These are phyloP conservation scores for Pterocarpus santalinus DNA, from an alignment of 306 rosid genomes.

Conservation along the genomic window DNA sequence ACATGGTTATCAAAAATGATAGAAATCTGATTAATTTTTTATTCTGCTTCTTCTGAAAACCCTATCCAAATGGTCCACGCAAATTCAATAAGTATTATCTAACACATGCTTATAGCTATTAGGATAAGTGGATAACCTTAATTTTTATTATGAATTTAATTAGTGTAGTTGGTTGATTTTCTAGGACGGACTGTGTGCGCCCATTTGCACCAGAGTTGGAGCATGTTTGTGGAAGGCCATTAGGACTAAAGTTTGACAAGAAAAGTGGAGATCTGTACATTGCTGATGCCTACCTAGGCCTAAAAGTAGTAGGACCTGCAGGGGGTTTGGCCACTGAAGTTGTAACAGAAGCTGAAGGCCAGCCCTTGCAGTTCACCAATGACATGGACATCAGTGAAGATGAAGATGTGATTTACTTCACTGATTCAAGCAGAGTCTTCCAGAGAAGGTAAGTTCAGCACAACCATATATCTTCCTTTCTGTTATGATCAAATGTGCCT, in stretches of 20 bases:
- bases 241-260: constrained; percentile 80
- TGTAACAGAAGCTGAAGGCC: constrained; percentile 77
- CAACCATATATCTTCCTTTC: neutral
- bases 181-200: constrained; percentile 70
- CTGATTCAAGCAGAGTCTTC: constrained; percentile 73
- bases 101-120: constrained; percentile 19
- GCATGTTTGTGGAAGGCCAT: constrained; percentile 92
- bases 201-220: constrained; percentile 90
- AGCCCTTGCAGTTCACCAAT: constrained; percentile 78
- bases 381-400: constrained; percentile 84
- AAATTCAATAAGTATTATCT: neutral
- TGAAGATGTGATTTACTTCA: constrained; percentile 75
- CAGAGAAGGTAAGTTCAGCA: constrained; percentile 75
- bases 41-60: too few species aligned
- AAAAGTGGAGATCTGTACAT: constrained; percentile 83
- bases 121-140: neutral
- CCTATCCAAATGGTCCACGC: neutral
- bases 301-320: constrained; percentile 78
- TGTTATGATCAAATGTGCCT: neutral
- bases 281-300: constrained; percentile 94
- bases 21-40: too few species aligned
- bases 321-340: constrained; percentile 87
- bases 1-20: neutral
- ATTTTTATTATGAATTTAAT: constrained; percentile 10
- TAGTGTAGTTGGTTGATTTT: constrained; percentile 38